Evolutionary conservation across 1,284 basidiomycete genomes (phyloP).

Genomic region (Boletellus deceptivus): DNA sequence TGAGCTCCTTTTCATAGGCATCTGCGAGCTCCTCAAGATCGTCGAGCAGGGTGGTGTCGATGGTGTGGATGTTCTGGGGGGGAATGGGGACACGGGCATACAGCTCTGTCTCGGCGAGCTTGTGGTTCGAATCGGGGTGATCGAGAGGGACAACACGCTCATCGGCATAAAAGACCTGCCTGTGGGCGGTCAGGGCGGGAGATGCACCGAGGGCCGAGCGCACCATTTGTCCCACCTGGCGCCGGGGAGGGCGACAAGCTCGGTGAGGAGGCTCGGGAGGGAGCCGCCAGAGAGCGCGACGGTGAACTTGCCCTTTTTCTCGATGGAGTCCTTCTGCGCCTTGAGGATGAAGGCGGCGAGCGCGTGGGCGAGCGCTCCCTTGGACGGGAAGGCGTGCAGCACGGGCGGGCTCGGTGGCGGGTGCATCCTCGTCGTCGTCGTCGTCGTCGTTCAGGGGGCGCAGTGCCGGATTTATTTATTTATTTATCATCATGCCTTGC

Average conservation of each 20-base stretch:
- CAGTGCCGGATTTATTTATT: no score
- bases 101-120: slow-evolving; percentile 72
- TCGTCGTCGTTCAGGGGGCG: slow-evolving; percentile 7
- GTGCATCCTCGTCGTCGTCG: slow-evolving; percentile 30
- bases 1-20: slow-evolving; percentile 92
- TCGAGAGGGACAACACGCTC: slow-evolving; percentile 95
- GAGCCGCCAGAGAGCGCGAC: slow-evolving; percentile 94
- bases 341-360: slow-evolving; percentile 86
- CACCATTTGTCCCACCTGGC: slow-evolving; percentile 97
- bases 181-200: slow-evolving; percentile 34
- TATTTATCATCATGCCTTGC: slow-evolving; percentile 14
- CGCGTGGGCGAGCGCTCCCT: slow-evolving; percentile 54
- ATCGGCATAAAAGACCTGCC: slow-evolving; percentile 98
- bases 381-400: slow-evolving; percentile 70
- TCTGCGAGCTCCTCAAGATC: slow-evolving; percentile 89
- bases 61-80: slow-evolving; percentile 75
- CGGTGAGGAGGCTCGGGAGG: slow-evolving; percentile 80
- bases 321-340: slow-evolving; percentile 87
- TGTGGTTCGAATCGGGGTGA: slow-evolving; percentile 90
- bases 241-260: slow-evolving; percentile 69
- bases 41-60: slow-evolving; percentile 67
- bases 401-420: slow-evolving; percentile 64
- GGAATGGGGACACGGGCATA: slow-evolving; percentile 87
- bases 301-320: slow-evolving; percentile 87
- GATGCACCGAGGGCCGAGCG: neutral